phyloP scores from a whole-genome alignment of 2,329 filamentous ascomycete genomes.

The Rhinocladiella mackenziei region DNA sequence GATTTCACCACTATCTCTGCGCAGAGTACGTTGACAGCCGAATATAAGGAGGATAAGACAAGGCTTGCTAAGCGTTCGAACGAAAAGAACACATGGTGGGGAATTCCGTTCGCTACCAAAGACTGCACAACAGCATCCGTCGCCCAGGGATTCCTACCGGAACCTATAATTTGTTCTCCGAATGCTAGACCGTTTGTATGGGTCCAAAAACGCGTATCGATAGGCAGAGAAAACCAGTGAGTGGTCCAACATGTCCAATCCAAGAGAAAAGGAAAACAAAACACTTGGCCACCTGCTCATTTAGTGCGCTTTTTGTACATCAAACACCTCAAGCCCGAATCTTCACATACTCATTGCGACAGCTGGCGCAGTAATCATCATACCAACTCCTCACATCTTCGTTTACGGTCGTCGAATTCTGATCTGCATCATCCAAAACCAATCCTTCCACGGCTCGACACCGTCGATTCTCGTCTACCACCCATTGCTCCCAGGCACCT shows the following conservation, averaged over 20 bases:
- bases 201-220: too few relatives aligned
- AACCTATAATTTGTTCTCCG: too few relatives aligned
- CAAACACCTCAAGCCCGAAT: slow-evolving; percentile 10
- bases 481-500: slow-evolving; percentile 92
- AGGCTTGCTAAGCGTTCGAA: too few relatives aligned
- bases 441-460: slow-evolving; percentile 62
- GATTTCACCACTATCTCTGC: slow-evolving; percentile 19
- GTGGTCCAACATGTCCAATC: too few relatives aligned
- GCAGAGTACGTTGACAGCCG: slow-evolving; percentile 20
- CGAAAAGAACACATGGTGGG: too few relatives aligned
- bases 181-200: too few relatives aligned
- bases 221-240: too few relatives aligned
- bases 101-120: too few relatives aligned
- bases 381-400: slow-evolving; percentile 46
- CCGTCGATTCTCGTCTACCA: slow-evolving; percentile 69
- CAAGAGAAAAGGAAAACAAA: too few relatives aligned
- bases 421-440: slow-evolving; percentile 35
- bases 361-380: slow-evolving; percentile 60
- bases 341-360: slow-evolving; percentile 35
- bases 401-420: slow-evolving; percentile 29
- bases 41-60: slow-evolving; percentile 8
- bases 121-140: too few relatives aligned
- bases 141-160: too few relatives aligned
- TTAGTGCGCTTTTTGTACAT: background rate
- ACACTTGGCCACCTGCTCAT: background rate